These are phyloP conservation scores for Penicillium glabrum DNA, from an alignment of 2,329 filamentous ascomycete species.

Conservation along the genomic window DNA sequence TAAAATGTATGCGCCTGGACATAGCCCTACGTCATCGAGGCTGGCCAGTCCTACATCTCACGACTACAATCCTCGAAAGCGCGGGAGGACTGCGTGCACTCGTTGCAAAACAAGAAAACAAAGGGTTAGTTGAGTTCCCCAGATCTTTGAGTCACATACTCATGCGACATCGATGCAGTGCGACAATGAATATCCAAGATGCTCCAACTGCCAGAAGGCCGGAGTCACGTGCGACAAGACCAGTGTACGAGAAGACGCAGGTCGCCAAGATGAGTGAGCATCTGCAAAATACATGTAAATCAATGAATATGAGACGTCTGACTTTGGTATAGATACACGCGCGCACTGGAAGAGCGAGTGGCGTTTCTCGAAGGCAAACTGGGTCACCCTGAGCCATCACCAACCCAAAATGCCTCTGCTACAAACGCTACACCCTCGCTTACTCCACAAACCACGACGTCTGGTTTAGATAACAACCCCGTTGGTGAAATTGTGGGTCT, in stretches of 20 bases:
- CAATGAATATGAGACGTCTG: background rate
- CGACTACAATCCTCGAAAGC: constrained; percentile 45
- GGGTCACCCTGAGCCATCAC: constrained; percentile 13
- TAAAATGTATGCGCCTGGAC: constrained; percentile 14
- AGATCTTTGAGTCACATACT: background rate
- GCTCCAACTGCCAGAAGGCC: constrained; percentile 47
- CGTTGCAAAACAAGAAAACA: constrained; percentile 49
- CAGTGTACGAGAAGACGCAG: constrained; percentile 40
- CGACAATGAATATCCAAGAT: constrained; percentile 46
- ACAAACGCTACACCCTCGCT: constrained; percentile 19
- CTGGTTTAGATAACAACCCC: constrained; percentile 34
- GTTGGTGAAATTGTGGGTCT: constrained; percentile 51
- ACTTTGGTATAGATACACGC: constrained; percentile 37
- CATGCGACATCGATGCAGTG: constrained; percentile 30
- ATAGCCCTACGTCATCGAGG: constrained; percentile 19
- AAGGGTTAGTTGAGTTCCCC: constrained; percentile 31
- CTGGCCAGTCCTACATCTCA: constrained; percentile 26
- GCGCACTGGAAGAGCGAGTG: constrained; percentile 44
- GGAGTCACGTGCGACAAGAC: constrained; percentile 46
- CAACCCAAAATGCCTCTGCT: constrained; percentile 14
- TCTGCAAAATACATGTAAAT: background rate
- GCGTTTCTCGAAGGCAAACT: constrained; percentile 42
- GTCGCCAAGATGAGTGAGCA: constrained; percentile 36
- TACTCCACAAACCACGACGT: constrained; percentile 16
- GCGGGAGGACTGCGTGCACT: constrained; percentile 47